Evolutionary conservation across 2,329 filamentous ascomycete species (phyloP).

Genomic region (Aspergillus hortae): DNA sequence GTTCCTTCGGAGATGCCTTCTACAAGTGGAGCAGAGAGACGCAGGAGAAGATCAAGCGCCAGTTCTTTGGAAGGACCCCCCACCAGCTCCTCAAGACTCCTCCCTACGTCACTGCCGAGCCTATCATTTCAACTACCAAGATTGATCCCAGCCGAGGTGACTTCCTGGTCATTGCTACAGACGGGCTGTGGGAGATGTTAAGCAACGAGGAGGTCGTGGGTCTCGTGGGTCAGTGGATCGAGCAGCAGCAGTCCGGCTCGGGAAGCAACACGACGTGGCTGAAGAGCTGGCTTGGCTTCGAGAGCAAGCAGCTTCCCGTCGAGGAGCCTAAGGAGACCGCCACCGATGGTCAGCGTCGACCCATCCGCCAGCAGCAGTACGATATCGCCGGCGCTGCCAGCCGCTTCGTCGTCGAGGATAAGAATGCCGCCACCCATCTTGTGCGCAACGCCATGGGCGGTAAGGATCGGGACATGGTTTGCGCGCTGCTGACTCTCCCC

Average conservation of each 20-base stretch:
- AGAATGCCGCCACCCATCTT: constrained; percentile 93
- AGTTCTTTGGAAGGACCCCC: constrained; percentile 82
- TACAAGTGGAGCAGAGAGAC: constrained; percentile 95
- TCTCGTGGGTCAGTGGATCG: constrained; percentile 94
- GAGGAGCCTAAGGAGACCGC: constrained; percentile 56
- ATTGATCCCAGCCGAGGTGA: constrained; percentile 86
- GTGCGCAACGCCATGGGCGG: constrained; percentile 93
- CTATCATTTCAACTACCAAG: constrained; percentile 87
- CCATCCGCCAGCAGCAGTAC: constrained; percentile 89
- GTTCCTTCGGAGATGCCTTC: constrained; percentile 91
- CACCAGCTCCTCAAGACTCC: constrained; percentile 79
- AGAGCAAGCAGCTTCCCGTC: constrained; percentile 65
- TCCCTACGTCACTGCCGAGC: constrained; percentile 95
- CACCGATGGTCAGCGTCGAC: constrained; percentile 68
- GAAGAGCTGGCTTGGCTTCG: constrained; percentile 62
- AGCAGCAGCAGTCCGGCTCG: constrained; percentile 58
- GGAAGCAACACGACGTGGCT: constrained; percentile 59
- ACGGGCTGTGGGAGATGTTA: constrained; percentile 98
- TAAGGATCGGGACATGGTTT: constrained; percentile 89
- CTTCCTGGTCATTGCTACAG: constrained; percentile 93
- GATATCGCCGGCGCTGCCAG: constrained; percentile 66
- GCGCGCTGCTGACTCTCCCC: constrained; percentile 83
- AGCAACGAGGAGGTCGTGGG: constrained; percentile 98
- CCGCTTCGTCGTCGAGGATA: constrained; percentile 91
- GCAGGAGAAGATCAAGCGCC: constrained; percentile 73